Evolutionary conservation across 139 green algal species (phyloP), one percentile per base, ranked within the genome.

Genomic region (Picochlorum sp.): DNA sequence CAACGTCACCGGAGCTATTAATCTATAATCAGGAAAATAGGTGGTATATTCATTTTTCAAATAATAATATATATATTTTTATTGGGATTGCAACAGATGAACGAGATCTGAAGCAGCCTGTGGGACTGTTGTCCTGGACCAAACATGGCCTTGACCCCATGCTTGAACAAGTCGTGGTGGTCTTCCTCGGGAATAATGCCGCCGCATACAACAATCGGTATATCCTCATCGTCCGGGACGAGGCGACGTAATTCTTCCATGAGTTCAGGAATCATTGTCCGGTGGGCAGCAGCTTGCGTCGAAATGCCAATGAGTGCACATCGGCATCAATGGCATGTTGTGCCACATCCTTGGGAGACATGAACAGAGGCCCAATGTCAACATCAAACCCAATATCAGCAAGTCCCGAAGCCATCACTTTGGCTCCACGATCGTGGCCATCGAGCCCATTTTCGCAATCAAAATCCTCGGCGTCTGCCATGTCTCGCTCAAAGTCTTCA

Each of bases 381-480:
- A 89, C 83, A 51, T 89, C 83, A 15, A 83, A 89, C 0, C 83
- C 83, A 4, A 89, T 62, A 58, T 89, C 83, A 8, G 83, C 83
- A 21, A 89, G 49, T n/a, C 82, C 83, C 1, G 71, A 84, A 11
- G 83, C 83, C 64, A 89, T 81, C 18, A 90, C 76, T 50, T 77
- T 72, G 63, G 60, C 61, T 18, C 77, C 77, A 4, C 83, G 60
- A 70, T 90, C 83, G 59, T 89, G 83, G 10, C 83, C 83, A 57
- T 90, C 83, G 58, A 77, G 3, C 76, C 76, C 79, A 85, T 81
- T 73, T 89, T 89, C 5, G 83, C 83, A 0, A 89, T 59, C 3
- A 89, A 71, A 23, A 89, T 87, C 30, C 83, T 75, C n/a, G 83
- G 5, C 79, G 68, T 9, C 83, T 56, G 3, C 83, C 83, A 15